These are phyloP conservation scores for Galerina sulciceps DNA, from an alignment of 768 basidiomycete genomes.

Conservation along the genomic window DNA sequence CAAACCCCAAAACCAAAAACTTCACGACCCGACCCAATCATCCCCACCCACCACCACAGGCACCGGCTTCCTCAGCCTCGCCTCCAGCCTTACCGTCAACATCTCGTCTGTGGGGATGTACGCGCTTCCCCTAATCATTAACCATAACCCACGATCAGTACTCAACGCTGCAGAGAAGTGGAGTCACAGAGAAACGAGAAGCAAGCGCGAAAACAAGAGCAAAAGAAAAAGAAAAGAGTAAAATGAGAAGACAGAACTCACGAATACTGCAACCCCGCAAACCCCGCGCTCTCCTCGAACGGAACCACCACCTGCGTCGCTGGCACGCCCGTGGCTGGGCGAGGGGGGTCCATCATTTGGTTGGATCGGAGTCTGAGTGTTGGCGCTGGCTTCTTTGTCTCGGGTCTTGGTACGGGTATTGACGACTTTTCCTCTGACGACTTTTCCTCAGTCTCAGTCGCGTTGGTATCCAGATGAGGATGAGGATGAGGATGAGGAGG, in stretches of 20 bases:
- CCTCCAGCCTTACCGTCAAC: slow-evolving; percentile 44
- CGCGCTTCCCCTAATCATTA: slow-evolving; percentile 36
- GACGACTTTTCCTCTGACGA: too few species aligned
- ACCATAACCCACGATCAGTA: too few species aligned
- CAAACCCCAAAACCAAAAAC: too few species aligned
- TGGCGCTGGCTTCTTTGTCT: slow-evolving; percentile 29
- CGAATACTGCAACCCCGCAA: slow-evolving; percentile 34
- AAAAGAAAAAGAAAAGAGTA: background rate
- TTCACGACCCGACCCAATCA: slow-evolving; percentile 9
- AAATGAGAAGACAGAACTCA: slow-evolving; percentile 36
- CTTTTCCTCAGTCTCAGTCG: too few species aligned
- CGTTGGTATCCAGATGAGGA: too few species aligned
- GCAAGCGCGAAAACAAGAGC: background rate
- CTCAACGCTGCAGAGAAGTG: too few species aligned
- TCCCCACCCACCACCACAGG: slow-evolving; percentile 24
- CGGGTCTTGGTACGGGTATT: background rate
- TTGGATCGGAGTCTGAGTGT: slow-evolving; percentile 39
- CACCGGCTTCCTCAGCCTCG: slow-evolving; percentile 39
- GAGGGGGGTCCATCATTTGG: slow-evolving; percentile 36
- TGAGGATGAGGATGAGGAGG: too few species aligned
- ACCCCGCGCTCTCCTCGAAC: slow-evolving; percentile 21
- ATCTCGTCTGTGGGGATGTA: slow-evolving; percentile 46
- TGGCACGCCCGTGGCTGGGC: slow-evolving; percentile 18
- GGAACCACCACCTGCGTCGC: slow-evolving; percentile 20
- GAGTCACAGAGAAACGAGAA: background rate